Conservation (phyloP, 345 rosid species). For the Lepidium didymum region DNA sequence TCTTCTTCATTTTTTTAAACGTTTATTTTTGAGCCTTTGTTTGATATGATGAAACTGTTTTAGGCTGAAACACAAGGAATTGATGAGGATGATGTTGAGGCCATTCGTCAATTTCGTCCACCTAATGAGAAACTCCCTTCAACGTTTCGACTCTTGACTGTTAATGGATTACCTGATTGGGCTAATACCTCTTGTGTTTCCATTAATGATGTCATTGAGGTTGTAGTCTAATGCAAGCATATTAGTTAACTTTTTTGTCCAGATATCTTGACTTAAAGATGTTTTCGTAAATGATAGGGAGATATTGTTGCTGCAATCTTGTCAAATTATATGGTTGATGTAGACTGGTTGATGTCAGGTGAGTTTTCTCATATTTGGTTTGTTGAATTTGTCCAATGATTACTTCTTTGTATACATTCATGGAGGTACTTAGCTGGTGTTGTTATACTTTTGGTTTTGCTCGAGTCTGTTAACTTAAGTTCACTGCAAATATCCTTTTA, state of each 20-base stretch:
- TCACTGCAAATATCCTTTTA: conserved; percentile 12
- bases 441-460: neutral
- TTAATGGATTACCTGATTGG: conserved; percentile 75
- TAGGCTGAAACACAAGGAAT: conserved; percentile 29
- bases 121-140: conserved; percentile 35
- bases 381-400: neutral
- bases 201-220: conserved; percentile 76
- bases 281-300: conserved; percentile 41
- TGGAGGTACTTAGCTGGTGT: neutral
- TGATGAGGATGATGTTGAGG: conserved; percentile 32
- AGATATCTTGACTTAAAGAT: neutral
- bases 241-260: neutral
- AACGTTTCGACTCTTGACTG: conserved; percentile 64
- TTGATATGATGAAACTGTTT: neutral
- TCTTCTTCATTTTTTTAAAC: neutral
- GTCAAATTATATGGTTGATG: conserved; percentile 92
- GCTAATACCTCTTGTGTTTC: conserved; percentile 88
- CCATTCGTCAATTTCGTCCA: conserved; percentile 43
- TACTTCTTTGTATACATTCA: neutral
- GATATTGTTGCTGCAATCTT: conserved; percentile 62
- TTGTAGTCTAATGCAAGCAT: conserved; percentile 1
- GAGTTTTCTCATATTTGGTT: neutral
- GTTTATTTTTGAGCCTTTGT: neutral
- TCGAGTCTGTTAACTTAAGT: neutral
- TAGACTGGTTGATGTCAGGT: conserved; percentile 66